Evolutionary conservation across 306 rosid genomes (phyloP).

Genomic region (Cucumis hystrix): DNA sequence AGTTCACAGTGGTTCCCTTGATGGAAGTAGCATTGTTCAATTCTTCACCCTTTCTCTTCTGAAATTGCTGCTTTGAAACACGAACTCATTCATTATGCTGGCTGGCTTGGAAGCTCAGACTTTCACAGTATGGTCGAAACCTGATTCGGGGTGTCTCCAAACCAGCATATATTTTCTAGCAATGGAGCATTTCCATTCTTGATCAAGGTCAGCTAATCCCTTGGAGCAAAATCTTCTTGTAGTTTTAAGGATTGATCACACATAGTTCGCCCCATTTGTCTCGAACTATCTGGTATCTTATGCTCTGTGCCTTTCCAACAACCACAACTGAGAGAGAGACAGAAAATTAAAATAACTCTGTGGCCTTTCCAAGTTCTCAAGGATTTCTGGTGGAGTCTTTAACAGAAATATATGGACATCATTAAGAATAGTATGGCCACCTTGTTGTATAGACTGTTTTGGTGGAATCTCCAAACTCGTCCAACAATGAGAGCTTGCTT

Average conservation of each 20-base stretch:
- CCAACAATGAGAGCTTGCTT: conserved; percentile 1
- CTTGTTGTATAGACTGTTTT: conserved; percentile 4
- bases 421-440: conserved; percentile 9
- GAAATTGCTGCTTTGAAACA: conserved; percentile 2
- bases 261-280: neutral
- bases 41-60: neutral
- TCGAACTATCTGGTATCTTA: neutral
- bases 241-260: neutral
- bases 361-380: neutral
- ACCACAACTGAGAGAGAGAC: neutral
- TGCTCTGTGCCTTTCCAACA: neutral
- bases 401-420: neutral
- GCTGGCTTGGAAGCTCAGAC: neutral
- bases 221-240: neutral
- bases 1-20: conserved; percentile 2
- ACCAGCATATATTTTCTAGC: neutral
- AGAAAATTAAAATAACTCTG: neutral
- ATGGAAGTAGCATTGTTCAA: neutral
- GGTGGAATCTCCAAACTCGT: neutral
- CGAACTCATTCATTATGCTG: neutral
- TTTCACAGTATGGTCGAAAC: neutral
- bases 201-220: neutral
- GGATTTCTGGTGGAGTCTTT: neutral
- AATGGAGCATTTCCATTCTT: neutral
- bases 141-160: neutral